Conservation (phyloP, 1,139 yeast genomes). For the Blastobotrys malaysiensis region DNA sequence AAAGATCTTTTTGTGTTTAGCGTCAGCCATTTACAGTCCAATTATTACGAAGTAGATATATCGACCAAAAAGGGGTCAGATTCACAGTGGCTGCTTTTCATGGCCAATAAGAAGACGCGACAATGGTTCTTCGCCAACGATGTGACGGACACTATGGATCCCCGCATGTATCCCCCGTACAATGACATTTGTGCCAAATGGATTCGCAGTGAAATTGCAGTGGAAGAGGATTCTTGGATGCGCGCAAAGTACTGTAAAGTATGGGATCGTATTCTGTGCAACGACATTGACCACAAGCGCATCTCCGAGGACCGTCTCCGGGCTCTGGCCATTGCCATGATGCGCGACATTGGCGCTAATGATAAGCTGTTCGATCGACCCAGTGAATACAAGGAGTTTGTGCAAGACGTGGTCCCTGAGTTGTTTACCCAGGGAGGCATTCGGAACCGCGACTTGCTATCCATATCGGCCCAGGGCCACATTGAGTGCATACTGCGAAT, state of each 20-base stretch:
- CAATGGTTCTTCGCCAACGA: conserved; percentile 9
- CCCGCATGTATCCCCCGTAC: conserved; percentile 2
- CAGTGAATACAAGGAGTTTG: not conserved
- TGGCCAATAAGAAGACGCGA: conserved; percentile 7
- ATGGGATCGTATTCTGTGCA: conserved; percentile 6
- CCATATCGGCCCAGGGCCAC: not conserved
- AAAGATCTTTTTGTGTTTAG: not conserved
- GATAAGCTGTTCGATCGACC: not conserved
- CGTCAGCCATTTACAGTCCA: not conserved
- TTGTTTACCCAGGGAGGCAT: not conserved
- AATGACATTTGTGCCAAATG: conserved; percentile 8
- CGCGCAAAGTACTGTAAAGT: conserved; percentile 10
- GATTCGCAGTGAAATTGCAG: conserved; percentile 7
- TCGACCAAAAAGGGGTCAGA: not conserved
- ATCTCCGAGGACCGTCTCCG: not conserved
- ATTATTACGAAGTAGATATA: not conserved
- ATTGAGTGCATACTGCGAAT: not conserved
- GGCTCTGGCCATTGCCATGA: not conserved
- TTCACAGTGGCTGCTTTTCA: conserved; percentile 7
- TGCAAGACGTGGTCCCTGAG: not conserved
- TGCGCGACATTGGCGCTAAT: not conserved
- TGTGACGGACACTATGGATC: conserved; percentile 4
- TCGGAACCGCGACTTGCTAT: not conserved
- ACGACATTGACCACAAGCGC: not conserved
- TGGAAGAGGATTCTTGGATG: conserved; percentile 8